Conservation (phyloP, 495 filamentous ascomycete genomes). For the Penicillium egyptiacum region DNA sequence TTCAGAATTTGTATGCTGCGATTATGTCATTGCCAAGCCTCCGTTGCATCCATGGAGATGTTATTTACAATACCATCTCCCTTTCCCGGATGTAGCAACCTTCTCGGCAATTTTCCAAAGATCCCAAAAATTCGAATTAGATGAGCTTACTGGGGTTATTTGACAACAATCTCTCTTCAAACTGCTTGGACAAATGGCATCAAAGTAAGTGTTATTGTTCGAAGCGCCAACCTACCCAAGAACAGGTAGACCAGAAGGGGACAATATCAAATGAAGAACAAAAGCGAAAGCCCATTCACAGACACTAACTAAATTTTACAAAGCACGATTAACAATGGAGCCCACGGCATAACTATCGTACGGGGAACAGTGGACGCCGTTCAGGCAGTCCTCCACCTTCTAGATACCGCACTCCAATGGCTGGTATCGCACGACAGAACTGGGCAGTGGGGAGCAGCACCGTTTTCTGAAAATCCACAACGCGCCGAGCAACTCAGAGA, state of each 20-base stretch:
- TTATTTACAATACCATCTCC: too few relatives aligned
- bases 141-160: not conserved
- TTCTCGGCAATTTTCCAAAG: too few relatives aligned
- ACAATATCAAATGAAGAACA: slow-evolving; percentile 4
- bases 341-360: slow-evolving; percentile 10
- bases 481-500: slow-evolving; percentile 15
- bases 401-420: slow-evolving; percentile 20
- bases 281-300: not conserved
- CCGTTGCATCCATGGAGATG: too few relatives aligned
- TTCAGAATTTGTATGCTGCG: too few relatives aligned
- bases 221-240: slow-evolving; percentile 1
- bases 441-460: slow-evolving; percentile 19
- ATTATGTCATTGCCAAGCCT: too few relatives aligned
- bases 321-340: slow-evolving; percentile 4
- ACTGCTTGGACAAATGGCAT: slow-evolving; percentile 14
- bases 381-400: slow-evolving; percentile 15
- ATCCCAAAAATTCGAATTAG: not conserved
- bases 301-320: slow-evolving; percentile 5
- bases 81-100: too few relatives aligned
- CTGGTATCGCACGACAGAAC: slow-evolving; percentile 14
- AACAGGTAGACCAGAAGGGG: slow-evolving; percentile 1
- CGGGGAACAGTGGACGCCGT: slow-evolving; percentile 15
- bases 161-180: not conserved
- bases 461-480: slow-evolving; percentile 17
- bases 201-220: slow-evolving; percentile 10